Base-by-base conservation (phyloP, 129 eudicot genomes). In the Erigeron canadensis region DNA sequence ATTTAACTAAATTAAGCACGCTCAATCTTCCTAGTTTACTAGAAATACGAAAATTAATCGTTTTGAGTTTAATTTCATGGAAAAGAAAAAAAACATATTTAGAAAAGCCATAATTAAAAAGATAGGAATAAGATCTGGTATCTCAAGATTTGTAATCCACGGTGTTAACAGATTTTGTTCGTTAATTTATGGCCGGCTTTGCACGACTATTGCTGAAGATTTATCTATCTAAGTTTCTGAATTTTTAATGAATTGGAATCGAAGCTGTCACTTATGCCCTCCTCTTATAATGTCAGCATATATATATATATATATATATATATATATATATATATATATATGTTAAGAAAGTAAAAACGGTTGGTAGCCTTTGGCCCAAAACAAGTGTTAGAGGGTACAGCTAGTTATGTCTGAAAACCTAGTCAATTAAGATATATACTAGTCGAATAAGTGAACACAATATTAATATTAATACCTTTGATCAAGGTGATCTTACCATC, bases 111-210 rank as follows among this genome's bases (percentile, higher is more conserved):
- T 28, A 28, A 28, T 1, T 28, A 28, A 28, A 1, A 28, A 28
- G 34, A 28, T 38, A 22, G 50, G 70, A 73, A 71, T 71, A 79
- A 83, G 63, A 83, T 79, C 83, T 58, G 64, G 10, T 72, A 74
- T 63, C 62, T 74, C 10, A 63, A 77, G 79, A 77, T 77, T 82
- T 63, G 55, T 45, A 69, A 68, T 45, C 80, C 23, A 34, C 69
- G 66, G 37, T 45, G 39, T 42, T 65, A 83, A 65, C 76, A 75
- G 82, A 83, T 79, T 23, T 67, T 83, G 84, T 75, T 75, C 78
- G 81, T 61, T 74, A 75, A 79, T 47, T 65, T 42, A 63, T 75
- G 79, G 87, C 84, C 84, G 79, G 84, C 87, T 72, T 80, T 76
- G 75, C 80, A 76, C 80, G 80, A 76, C 75, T 59, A 44, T 44